A percentile compares a stretch with the other conserved stretches of the same genome.
Conservation (phyloP, 345 rosid genomes). For the Geranium rotundifolium region DNA sequence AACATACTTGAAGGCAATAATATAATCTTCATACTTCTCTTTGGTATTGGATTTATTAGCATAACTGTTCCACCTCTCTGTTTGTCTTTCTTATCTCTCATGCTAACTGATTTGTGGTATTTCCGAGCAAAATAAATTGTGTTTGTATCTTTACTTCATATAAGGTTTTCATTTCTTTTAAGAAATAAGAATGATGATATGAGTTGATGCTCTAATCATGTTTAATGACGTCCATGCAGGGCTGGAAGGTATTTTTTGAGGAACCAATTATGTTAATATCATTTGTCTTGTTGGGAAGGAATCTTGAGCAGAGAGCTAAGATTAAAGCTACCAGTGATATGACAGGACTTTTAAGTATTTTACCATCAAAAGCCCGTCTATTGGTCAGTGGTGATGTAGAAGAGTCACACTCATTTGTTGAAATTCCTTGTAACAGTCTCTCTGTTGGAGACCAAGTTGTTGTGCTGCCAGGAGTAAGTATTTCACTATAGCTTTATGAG, state of each 20-base stretch:
- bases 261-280: slow-evolving; percentile 93
- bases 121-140: no score
- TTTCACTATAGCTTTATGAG: slow-evolving; percentile 10
- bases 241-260: slow-evolving; percentile 96
- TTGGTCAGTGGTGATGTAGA: slow-evolving; percentile 42
- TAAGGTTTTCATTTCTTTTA: background rate
- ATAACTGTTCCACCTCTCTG: no score
- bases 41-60: no score
- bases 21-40: no score
- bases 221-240: slow-evolving; percentile 37
- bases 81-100: no score
- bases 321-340: slow-evolving; percentile 95
- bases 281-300: slow-evolving; percentile 87
- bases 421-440: slow-evolving; percentile 76
- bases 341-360: slow-evolving; percentile 80
- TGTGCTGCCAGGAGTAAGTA: slow-evolving; percentile 87
- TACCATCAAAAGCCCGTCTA: slow-evolving; percentile 93
- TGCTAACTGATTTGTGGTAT: no score
- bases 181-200: background rate
- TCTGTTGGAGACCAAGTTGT: slow-evolving; percentile 82
- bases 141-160: background rate
- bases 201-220: slow-evolving; percentile 9
- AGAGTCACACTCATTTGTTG: slow-evolving; percentile 42
- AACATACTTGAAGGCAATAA: no score
- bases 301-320: slow-evolving; percentile 97